Percentiles rank a stretch among this genome's conserved stretches.
phyloP scores from a whole-genome alignment of 2,329 filamentous ascomycete species.

The Neoscytalidium dimidiatum region DNA sequence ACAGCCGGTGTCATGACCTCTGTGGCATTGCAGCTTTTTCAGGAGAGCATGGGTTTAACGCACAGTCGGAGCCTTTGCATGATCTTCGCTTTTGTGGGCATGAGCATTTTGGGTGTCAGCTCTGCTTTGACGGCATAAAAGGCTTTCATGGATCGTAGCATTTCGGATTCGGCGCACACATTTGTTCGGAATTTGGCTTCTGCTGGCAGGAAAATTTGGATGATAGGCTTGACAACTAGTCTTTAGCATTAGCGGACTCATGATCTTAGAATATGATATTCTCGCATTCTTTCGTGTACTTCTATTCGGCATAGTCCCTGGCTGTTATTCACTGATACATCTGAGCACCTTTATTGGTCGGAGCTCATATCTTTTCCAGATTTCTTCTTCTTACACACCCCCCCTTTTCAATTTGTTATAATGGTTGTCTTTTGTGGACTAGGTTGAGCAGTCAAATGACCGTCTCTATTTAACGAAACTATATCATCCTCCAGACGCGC shows the following conservation, averaged over 20 bases:
- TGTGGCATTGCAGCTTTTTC: conserved; percentile 85
- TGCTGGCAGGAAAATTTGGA: neutral
- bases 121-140: conserved; percentile 72
- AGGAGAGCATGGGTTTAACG: conserved; percentile 80
- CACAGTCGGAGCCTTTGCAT: conserved; percentile 78
- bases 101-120: conserved; percentile 83
- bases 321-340: no score
- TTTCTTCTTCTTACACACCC: no score
- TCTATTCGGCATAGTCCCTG: no score
- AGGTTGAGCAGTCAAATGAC: no score
- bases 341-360: no score
- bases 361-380: no score
- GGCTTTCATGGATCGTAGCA: neutral
- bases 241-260: neutral
- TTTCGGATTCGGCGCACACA: neutral
- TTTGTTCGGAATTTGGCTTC: neutral
- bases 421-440: no score
- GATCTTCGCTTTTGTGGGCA: conserved; percentile 79
- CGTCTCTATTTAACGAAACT: no score
- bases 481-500: no score
- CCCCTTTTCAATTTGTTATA: no score
- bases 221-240: neutral
- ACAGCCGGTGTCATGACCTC: conserved; percentile 88
- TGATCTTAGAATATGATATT: neutral
- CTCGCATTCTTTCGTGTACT: neutral